Conservation (phyloP, 768 basidiomycete genomes). For the Tricholoma matsutake region DNA sequence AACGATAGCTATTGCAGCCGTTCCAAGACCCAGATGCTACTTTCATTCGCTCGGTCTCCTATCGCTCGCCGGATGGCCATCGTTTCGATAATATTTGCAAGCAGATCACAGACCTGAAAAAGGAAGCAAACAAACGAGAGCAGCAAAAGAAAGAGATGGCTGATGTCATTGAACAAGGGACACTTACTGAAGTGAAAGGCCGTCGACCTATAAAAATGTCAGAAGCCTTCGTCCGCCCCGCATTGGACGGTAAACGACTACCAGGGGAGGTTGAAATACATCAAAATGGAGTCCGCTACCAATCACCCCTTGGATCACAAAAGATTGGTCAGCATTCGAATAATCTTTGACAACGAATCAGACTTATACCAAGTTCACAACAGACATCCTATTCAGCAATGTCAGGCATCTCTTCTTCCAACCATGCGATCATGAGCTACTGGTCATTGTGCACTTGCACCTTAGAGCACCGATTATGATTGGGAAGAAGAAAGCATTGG, state of each 20-base stretch:
- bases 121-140: conserved; percentile 95
- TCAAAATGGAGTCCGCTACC: conserved; percentile 93
- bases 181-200: conserved; percentile 84
- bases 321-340: conserved; percentile 73
- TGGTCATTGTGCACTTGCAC: conserved; percentile 92
- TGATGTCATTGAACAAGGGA: conserved; percentile 95
- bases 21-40: conserved; percentile 97
- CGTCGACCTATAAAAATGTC: conserved; percentile 81
- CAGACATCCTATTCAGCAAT: conserved; percentile 94
- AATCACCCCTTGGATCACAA: conserved; percentile 81
- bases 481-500: conserved; percentile 97
- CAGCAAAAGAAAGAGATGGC: conserved; percentile 98
- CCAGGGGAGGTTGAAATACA: conserved; percentile 99
- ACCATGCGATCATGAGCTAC: conserved; percentile 92
- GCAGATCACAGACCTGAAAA: conserved; percentile 93
- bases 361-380: conserved; percentile 1
- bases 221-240: conserved; percentile 91
- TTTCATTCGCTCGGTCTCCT: conserved; percentile 93
- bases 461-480: conserved; percentile 96
- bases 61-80: conserved; percentile 84
- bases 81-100: conserved; percentile 88
- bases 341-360: neutral
- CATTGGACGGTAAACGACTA: conserved; percentile 90
- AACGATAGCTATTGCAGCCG: conserved; percentile 46
- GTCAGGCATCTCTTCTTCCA: conserved; percentile 99